These are phyloP conservation scores for Fusarium guadeloupense DNA, from an alignment of 2,329 filamentous ascomycete species.

Conservation along the genomic window DNA sequence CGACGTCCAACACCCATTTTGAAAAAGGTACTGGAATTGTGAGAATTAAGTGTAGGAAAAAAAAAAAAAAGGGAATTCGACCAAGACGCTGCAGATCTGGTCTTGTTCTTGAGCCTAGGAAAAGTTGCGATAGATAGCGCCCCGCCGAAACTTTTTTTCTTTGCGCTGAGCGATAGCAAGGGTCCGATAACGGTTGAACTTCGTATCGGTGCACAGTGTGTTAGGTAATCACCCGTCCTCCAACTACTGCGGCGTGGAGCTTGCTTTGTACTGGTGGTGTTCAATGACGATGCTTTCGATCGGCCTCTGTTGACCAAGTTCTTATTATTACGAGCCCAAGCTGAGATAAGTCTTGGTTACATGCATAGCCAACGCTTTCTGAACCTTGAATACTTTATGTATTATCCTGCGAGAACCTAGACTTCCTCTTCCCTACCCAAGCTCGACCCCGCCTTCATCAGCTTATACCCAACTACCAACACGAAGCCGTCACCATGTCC, in stretches of 20 bases:
- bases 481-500: constrained; percentile 64
- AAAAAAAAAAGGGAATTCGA: constrained; percentile 24
- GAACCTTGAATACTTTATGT: no score
- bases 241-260: constrained; percentile 19
- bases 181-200: constrained; percentile 49
- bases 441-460: constrained; percentile 39
- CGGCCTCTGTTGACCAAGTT: background rate
- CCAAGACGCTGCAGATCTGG: constrained; percentile 27
- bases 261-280: constrained; percentile 18
- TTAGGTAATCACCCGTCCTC: constrained; percentile 39
- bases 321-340: background rate
- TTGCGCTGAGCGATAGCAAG: constrained; percentile 34
- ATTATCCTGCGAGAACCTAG: background rate
- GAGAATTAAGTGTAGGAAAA: constrained; percentile 9
- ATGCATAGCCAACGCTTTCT: background rate
- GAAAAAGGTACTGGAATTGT: constrained; percentile 19
- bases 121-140: constrained; percentile 40
- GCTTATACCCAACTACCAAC: constrained; percentile 1
- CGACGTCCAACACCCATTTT: constrained; percentile 89
- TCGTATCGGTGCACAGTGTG: constrained; percentile 39
- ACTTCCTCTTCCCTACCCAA: background rate
- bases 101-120: constrained; percentile 34
- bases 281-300: constrained; percentile 31
- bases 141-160: constrained; percentile 55
- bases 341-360: background rate